Conservation (phyloP, 352 stramenopile genomes). For the Phytophthora sp. region DNA sequence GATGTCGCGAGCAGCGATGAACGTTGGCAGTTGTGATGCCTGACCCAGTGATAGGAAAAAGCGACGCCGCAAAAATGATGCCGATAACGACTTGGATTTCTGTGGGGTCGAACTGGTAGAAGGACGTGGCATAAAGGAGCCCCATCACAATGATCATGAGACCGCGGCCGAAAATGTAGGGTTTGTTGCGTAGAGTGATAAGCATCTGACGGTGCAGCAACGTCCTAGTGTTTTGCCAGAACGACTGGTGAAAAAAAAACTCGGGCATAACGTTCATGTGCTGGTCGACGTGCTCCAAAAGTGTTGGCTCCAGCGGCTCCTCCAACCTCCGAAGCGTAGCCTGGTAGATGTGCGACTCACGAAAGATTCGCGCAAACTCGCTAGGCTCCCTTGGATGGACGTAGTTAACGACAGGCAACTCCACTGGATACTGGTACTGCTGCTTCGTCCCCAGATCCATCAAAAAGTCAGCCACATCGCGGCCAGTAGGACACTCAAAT, state of each 20-base stretch:
- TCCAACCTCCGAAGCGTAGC: slow-evolving; percentile 67
- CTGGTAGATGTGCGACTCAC: slow-evolving; percentile 38
- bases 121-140: slow-evolving; percentile 41
- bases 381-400: slow-evolving; percentile 26
- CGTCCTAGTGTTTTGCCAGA: slow-evolving; percentile 32
- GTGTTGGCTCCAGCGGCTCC: slow-evolving; percentile 6
- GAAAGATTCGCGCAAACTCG: slow-evolving; percentile 51
- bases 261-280: slow-evolving; percentile 73
- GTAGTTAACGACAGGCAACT: background rate
- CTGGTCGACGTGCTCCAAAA: slow-evolving; percentile 54
- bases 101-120: slow-evolving; percentile 42
- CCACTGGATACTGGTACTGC: slow-evolving; percentile 34
- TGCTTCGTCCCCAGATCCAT: slow-evolving; percentile 49
- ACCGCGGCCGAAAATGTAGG: slow-evolving; percentile 40
- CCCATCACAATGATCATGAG: slow-evolving; percentile 49
- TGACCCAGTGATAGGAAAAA: slow-evolving; percentile 81
- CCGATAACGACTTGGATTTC: slow-evolving; percentile 47
- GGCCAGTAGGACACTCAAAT: slow-evolving; percentile 29
- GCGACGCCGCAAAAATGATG: slow-evolving; percentile 66
- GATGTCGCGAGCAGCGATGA: slow-evolving; percentile 45
- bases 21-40: slow-evolving; percentile 76
- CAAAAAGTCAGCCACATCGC: slow-evolving; percentile 45
- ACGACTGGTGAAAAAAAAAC: slow-evolving; percentile 37
- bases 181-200: slow-evolving; percentile 51
- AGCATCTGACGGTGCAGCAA: slow-evolving; percentile 55